Conservation (phyloP, 352 stramenopile genomes). For the Pythium rhizo-oryzae region DNA sequence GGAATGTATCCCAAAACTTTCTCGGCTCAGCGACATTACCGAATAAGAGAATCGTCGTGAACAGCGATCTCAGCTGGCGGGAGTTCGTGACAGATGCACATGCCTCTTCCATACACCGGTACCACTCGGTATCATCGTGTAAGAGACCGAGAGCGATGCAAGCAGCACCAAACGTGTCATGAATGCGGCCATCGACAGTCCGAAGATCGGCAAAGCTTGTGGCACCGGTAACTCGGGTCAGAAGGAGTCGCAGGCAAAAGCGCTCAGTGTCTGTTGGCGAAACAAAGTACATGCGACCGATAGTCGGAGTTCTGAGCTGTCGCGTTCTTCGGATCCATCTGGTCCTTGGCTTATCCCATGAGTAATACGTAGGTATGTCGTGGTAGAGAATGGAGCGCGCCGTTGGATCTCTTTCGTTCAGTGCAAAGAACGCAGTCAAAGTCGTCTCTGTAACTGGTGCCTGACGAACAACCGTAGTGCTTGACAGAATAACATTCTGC, state of each 20-base stretch:
- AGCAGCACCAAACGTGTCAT: background rate
- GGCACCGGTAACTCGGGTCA: background rate
- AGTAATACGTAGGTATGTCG: background rate
- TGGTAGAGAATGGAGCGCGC: conserved; percentile 6
- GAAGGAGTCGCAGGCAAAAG: background rate
- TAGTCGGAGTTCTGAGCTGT: background rate
- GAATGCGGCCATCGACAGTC: background rate
- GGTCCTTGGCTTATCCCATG: too few species aligned
- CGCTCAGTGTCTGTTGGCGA: background rate
- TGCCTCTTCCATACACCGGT: conserved; percentile 6
- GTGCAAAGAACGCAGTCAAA: background rate
- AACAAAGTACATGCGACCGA: conserved; percentile 11
- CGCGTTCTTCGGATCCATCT: too few species aligned
- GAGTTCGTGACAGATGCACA: background rate
- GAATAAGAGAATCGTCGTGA: background rate
- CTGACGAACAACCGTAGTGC: background rate
- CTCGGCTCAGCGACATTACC: background rate
- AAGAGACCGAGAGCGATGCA: background rate
- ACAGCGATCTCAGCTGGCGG: background rate
- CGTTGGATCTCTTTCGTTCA: background rate
- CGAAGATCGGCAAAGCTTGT: background rate
- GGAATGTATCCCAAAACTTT: background rate
- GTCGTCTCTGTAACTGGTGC: too few species aligned
- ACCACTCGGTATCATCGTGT: conserved; percentile 4
- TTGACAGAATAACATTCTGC: conserved; percentile 6